These are phyloP conservation scores for Entomortierella beljakovae DNA, from an alignment of 192 early-diverging fungal genomes.

Conservation along the genomic window DNA sequence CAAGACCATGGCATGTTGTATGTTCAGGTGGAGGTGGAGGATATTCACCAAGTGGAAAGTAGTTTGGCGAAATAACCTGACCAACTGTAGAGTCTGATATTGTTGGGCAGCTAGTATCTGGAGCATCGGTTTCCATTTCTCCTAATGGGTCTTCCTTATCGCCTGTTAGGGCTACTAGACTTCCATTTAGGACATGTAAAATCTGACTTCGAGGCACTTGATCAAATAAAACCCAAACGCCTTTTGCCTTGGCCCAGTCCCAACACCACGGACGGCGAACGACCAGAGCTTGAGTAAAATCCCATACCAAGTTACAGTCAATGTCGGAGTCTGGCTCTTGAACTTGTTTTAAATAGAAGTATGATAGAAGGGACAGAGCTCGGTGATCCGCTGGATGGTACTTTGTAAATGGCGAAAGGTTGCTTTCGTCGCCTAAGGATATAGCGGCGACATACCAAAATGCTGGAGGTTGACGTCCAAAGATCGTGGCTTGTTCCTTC, in stretches of 20 bases:
- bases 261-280: conserved; percentile 68
- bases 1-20: conserved; percentile 73
- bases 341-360: conserved; percentile 67
- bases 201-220: conserved; percentile 85
- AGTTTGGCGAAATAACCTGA: conserved; percentile 41
- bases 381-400: conserved; percentile 74
- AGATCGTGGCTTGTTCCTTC: conserved; percentile 30
- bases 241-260: conserved; percentile 68
- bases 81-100: background rate
- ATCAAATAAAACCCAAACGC: conserved; percentile 75
- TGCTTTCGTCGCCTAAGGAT: conserved; percentile 22
- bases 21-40: conserved; percentile 58
- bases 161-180: conserved; percentile 81
- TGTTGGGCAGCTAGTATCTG: too few relatives aligned
- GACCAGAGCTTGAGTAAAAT: conserved; percentile 65
- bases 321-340: background rate
- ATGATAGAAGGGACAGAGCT: conserved; percentile 71
- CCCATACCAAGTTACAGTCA: conserved; percentile 56
- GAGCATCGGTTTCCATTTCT: background rate
- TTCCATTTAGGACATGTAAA: conserved; percentile 86
- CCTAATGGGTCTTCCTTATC: conserved; percentile 38
- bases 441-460: conserved; percentile 26
- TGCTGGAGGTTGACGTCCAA: conserved; percentile 12
- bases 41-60: conserved; percentile 54
- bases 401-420: conserved; percentile 57